Base-by-base conservation (phyloP, 202 grass and related monocot species). In the Setaria italica region DNA sequence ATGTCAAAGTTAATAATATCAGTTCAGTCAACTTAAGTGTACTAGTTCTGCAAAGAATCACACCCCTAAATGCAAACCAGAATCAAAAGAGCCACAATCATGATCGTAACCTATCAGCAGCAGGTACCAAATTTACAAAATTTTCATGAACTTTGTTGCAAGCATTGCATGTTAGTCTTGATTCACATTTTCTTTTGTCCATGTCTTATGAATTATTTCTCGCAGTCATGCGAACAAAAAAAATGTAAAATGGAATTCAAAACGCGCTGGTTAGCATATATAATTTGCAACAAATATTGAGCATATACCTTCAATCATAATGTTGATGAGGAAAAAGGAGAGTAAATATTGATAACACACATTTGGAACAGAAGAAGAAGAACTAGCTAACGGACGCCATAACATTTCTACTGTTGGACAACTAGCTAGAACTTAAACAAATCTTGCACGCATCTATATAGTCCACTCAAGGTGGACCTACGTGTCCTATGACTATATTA, bases 1-100 rank as follows among this genome's bases (percentile, higher is more conserved):
- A 75, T 19, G 12, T 87, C 70, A 47, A 12, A 67, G 13, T 58
- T 33, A 81, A 55, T 9, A 73, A 65, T 2, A 39, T 7, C 11
- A 48, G 6, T 47, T 80, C 75, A 57, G 85, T 80, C 85, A 86
- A 86, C 85, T 86, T n/a, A 19, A 16, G 11, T 75, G 69, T 48
- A 74, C 58, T 54, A 73, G 21, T 59, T 17, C 0, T 34, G 46
- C 39, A 77, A 42, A 16, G 49, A 37, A 63, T 17, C 17, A 15
- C 19, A 79, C 4, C 9, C 43, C 20, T 14, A 62, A 46, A 25
- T 33, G 5, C 1, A 11, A 45, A 71, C 13, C 0, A 45, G 11
- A 30, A 62, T 56, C 17, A 56, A 19, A 2, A 19, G 53, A 55
- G 53, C 53, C 53, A 55, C 53, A 54, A 54, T 55, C 3, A 55